These are phyloP conservation scores for Chaetomium fimeti DNA, from an alignment of 495 filamentous ascomycete species.

Conservation along the genomic window DNA sequence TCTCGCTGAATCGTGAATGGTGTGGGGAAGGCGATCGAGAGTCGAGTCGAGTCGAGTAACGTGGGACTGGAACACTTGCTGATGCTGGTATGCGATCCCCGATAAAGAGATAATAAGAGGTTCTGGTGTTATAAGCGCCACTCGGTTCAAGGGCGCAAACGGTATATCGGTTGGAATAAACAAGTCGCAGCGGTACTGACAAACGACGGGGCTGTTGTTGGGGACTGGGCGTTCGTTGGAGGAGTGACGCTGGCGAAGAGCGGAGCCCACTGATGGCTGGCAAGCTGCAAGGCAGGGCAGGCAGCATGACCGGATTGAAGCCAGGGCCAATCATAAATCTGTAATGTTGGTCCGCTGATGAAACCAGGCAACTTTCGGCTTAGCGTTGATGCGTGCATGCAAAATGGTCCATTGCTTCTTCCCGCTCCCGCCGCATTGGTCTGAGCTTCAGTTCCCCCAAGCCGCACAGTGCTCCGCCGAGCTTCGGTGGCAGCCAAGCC, in stretches of 20 bases:
- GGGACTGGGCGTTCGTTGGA: constrained; percentile 24
- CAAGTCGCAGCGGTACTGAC: constrained; percentile 17
- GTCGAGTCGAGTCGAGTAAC: neutral
- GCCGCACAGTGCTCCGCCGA: neutral
- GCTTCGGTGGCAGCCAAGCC: constrained; percentile 11
- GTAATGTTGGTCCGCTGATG: constrained; percentile 17
- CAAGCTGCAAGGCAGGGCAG: constrained; percentile 8
- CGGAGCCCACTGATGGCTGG: constrained; percentile 18
- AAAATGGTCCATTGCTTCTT: neutral
- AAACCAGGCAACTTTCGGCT: constrained; percentile 20
- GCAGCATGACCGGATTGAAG: constrained; percentile 26
- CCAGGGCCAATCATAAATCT: constrained; percentile 22
- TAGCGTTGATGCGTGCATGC: constrained; percentile 3
- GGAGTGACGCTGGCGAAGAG: constrained; percentile 28
- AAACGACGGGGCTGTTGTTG: constrained; percentile 25
- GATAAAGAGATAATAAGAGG: neutral
- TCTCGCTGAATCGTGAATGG: constrained; percentile 16
- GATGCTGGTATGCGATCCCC: neutral
- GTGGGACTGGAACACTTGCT: neutral
- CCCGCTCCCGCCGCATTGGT: neutral
- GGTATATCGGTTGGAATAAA: constrained; percentile 6
- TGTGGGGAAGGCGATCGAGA: constrained; percentile 12
- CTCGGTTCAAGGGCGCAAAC: neutral
- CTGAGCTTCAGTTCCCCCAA: constrained; percentile 5
- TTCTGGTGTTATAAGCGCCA: too few species aligned